Conservation (phyloP, 75 land plant species). For the Sequoiadendron giganteum region DNA sequence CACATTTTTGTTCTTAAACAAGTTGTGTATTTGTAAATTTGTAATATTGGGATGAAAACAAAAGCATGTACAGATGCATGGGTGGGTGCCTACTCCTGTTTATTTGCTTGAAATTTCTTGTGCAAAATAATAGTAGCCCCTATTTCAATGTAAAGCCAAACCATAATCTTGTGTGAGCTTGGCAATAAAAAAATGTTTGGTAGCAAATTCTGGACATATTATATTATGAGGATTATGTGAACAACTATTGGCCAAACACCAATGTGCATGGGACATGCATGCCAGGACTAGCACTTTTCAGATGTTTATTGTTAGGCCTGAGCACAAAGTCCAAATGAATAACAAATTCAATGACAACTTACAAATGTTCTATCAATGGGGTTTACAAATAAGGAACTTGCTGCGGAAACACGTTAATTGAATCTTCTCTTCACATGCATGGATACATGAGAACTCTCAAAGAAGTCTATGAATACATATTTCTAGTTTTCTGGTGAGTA, state of each 20-base stretch:
- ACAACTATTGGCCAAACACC: neutral
- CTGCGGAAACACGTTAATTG: neutral
- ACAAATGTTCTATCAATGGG: too few relatives aligned
- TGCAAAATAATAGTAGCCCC: neutral
- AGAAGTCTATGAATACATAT: constrained; percentile 55
- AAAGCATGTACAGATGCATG: neutral
- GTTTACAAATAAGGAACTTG: neutral
- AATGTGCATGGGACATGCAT: neutral
- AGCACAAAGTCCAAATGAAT: constrained; percentile 3
- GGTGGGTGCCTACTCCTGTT: neutral
- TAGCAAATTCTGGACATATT: neutral
- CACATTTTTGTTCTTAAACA: neutral
- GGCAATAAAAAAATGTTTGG: neutral
- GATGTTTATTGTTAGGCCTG: constrained; percentile 2
- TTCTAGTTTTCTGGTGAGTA: constrained; percentile 76
- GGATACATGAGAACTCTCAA: constrained; percentile 47
- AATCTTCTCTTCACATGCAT: constrained; percentile 28
- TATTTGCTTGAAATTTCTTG: neutral
- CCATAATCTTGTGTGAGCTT: neutral
- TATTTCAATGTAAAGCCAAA: neutral
- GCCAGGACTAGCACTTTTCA: constrained; percentile 7
- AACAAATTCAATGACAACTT: neutral
- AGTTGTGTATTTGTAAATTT: neutral
- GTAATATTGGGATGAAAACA: neutral
- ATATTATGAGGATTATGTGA: neutral